phyloP scores from a whole-genome alignment of 192 early-diverging fungal species.

The Backusella luteola region DNA sequence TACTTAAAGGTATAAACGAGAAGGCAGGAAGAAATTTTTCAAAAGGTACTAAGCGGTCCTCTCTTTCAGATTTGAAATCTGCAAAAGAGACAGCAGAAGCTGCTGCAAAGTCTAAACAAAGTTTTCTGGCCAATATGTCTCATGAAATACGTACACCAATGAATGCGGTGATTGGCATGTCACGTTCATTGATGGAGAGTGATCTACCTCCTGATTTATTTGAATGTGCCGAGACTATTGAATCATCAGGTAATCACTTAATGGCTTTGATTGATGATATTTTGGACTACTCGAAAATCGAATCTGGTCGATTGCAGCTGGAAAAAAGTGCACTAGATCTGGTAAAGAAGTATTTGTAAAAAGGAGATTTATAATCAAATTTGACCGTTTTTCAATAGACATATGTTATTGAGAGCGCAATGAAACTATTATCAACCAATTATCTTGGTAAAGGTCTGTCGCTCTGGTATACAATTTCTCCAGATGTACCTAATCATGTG shows the following conservation, averaged over 20 bases:
- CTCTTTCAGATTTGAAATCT: slow-evolving; percentile 31
- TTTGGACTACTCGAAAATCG: slow-evolving; percentile 77
- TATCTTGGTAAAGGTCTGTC: slow-evolving; percentile 58
- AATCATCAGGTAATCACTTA: slow-evolving; percentile 41
- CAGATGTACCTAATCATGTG: slow-evolving; percentile 34
- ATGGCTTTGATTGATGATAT: slow-evolving; percentile 76
- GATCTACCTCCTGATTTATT: slow-evolving; percentile 67
- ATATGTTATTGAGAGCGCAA: slow-evolving; percentile 56
- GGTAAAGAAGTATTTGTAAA: not conserved
- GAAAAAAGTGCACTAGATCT: slow-evolving; percentile 17
- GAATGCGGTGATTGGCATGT: slow-evolving; percentile 75
- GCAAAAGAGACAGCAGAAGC: slow-evolving; percentile 53
- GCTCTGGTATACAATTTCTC: slow-evolving; percentile 22
- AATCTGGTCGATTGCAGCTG: slow-evolving; percentile 71
- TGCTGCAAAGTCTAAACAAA: slow-evolving; percentile 45
- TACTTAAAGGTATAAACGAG: slow-evolving; percentile 23
- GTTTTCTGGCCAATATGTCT: slow-evolving; percentile 78
- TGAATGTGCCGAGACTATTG: slow-evolving; percentile 54
- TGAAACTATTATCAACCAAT: slow-evolving; percentile 64
- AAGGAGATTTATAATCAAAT: not conserved
- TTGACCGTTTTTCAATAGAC: not conserved
- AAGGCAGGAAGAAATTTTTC: not conserved
- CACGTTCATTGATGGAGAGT: slow-evolving; percentile 64
- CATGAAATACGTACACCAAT: slow-evolving; percentile 77
- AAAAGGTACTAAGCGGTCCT: not conserved